Conservation (phyloP, 208 protist genomes). For the Trypanosoma rangeli region DNA sequence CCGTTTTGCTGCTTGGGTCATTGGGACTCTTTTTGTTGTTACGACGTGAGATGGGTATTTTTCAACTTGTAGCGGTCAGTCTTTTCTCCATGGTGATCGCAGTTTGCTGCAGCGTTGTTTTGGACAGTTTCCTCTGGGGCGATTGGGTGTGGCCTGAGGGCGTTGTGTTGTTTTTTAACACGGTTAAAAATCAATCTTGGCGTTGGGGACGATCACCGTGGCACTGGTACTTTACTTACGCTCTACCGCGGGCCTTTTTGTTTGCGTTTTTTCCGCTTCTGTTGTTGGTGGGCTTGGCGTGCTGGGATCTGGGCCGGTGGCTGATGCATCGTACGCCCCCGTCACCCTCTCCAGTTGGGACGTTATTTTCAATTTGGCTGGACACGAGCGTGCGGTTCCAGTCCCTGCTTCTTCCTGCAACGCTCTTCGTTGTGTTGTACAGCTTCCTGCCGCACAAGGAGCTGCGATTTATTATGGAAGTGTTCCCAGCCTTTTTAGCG, state of each 20-base stretch:
- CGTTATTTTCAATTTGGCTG: not conserved
- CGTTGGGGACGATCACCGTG: slow-evolving; percentile 80
- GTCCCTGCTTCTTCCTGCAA: slow-evolving; percentile 30
- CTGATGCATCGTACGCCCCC: not conserved
- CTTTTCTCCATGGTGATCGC: slow-evolving; percentile 21
- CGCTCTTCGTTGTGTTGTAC: slow-evolving; percentile 80
- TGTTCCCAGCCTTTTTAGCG: slow-evolving; percentile 80
- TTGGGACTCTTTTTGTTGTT: slow-evolving; percentile 37
- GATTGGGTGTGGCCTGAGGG: slow-evolving; percentile 89
- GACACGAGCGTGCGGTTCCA: slow-evolving; percentile 8
- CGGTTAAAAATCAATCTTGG: slow-evolving; percentile 68
- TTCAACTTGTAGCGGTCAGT: slow-evolving; percentile 21
- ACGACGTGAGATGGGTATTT: slow-evolving; percentile 13
- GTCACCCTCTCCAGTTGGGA: too few species aligned
- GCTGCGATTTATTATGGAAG: slow-evolving; percentile 93
- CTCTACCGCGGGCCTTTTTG: slow-evolving; percentile 77
- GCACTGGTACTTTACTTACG: slow-evolving; percentile 88
- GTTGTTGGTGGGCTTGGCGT: slow-evolving; percentile 18
- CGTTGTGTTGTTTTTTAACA: slow-evolving; percentile 92
- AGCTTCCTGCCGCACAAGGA: slow-evolving; percentile 93
- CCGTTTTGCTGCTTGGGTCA: slow-evolving; percentile 67
- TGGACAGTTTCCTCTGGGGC: slow-evolving; percentile 89
- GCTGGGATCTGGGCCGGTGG: not conserved
- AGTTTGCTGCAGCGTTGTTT: slow-evolving; percentile 34
- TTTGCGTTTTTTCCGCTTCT: slow-evolving; percentile 33